A percentile compares a stretch with the other conserved stretches of the same genome.
phyloP scores from a whole-genome alignment of 1,139 yeast genomes.

The Yamadazyma sp. region DNA sequence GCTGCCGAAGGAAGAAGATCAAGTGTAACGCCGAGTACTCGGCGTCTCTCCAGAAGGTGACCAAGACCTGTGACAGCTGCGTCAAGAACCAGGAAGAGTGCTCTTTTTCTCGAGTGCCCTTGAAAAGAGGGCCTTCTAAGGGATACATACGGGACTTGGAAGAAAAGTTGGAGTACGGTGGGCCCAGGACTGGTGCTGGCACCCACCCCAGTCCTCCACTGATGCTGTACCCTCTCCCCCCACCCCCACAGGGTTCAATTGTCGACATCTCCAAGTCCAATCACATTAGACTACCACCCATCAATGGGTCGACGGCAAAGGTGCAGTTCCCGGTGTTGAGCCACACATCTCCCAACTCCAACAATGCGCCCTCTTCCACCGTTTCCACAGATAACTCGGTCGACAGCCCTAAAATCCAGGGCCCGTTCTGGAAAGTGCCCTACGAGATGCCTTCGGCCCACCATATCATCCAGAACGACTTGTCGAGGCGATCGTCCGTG shows the following conservation, averaged over 20 bases:
- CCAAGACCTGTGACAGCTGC: conserved; percentile 59
- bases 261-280: conserved; percentile 2
- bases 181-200: conserved; percentile 2
- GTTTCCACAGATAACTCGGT: conserved; percentile 13
- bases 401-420: conserved; percentile 40
- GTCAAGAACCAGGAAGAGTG: conserved; percentile 53
- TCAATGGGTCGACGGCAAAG: conserved; percentile 1
- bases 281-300: conserved; percentile 15
- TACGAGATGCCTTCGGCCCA: conserved; percentile 44
- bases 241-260: neutral
- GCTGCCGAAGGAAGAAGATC: conserved; percentile 64
- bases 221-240: neutral
- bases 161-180: conserved; percentile 22
- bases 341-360: conserved; percentile 2
- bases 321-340: conserved; percentile 1
- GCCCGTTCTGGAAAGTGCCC: conserved; percentile 54
- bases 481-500: conserved; percentile 35
- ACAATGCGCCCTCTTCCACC: conserved; percentile 8
- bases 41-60: conserved; percentile 40
- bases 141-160: conserved; percentile 55
- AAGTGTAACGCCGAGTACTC: conserved; percentile 60
- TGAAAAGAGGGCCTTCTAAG: conserved; percentile 77
- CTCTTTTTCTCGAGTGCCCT: conserved; percentile 65
- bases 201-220: no score
- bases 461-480: conserved; percentile 15